Percentiles rank a stretch among this genome's conserved stretches.
Evolutionary conservation across 768 basidiomycete genomes (phyloP).

Genomic region (Panaeolus papilionaceus): DNA sequence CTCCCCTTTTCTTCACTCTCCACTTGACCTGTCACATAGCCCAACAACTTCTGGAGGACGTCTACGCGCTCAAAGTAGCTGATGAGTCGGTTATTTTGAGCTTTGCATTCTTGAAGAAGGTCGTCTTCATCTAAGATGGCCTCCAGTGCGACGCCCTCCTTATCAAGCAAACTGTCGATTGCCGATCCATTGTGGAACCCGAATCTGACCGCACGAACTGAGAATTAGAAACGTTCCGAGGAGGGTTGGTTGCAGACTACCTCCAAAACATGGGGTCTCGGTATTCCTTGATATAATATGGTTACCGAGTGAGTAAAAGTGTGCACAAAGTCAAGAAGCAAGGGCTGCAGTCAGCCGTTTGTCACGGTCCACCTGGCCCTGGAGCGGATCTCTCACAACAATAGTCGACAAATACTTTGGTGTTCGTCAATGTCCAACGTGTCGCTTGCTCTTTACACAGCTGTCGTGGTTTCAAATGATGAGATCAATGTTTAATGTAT

Average conservation of each 20-base stretch:
- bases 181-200: slow-evolving; percentile 88
- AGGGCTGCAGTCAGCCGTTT: slow-evolving; percentile 14
- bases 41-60: slow-evolving; percentile 79
- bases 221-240: slow-evolving; percentile 34
- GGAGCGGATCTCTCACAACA: slow-evolving; percentile 15
- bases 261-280: slow-evolving; percentile 58
- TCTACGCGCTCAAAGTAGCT: slow-evolving; percentile 87
- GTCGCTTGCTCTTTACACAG: neutral
- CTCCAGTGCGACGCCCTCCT: slow-evolving; percentile 89
- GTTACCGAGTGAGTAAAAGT: slow-evolving; percentile 24
- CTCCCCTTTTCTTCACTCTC: slow-evolving; percentile 79
- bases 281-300: slow-evolving; percentile 30
- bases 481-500: slow-evolving; percentile 11
- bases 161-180: slow-evolving; percentile 90
- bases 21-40: slow-evolving; percentile 87
- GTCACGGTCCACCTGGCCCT: slow-evolving; percentile 14
- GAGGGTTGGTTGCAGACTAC: slow-evolving; percentile 45
- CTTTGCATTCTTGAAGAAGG: slow-evolving; percentile 93
- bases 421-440: slow-evolving; percentile 1
- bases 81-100: slow-evolving; percentile 88
- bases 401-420: slow-evolving; percentile 2
- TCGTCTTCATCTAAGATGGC: slow-evolving; percentile 94
- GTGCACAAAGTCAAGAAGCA: slow-evolving; percentile 14
- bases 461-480: slow-evolving; percentile 9
- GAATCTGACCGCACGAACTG: slow-evolving; percentile 64